Percentiles rank a stretch among this genome's conserved stretches.
These are phyloP conservation scores for Kodamaea alishanica DNA, from an alignment of 1,139 yeast species.

Conservation along the genomic window DNA sequence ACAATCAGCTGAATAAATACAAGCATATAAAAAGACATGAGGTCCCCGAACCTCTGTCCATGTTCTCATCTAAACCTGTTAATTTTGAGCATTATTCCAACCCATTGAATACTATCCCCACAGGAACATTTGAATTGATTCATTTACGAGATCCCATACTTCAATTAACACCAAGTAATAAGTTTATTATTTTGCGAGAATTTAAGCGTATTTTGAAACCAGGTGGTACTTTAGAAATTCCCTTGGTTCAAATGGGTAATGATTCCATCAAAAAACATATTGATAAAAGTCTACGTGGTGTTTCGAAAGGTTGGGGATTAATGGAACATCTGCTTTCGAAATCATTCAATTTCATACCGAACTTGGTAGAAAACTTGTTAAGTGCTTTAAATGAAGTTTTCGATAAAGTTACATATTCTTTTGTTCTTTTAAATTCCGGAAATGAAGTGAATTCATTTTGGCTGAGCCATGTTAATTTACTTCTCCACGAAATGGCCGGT, in stretches of 20 bases:
- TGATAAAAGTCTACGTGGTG: slow-evolving; percentile 5
- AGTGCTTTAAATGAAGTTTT: slow-evolving; percentile 22
- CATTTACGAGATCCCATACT: slow-evolving; percentile 36
- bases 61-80: slow-evolving; percentile 29
- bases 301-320: slow-evolving; percentile 5
- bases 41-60: slow-evolving; percentile 19
- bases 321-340: slow-evolving; percentile 6
- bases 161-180: slow-evolving; percentile 29
- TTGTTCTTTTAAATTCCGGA: slow-evolving; percentile 28
- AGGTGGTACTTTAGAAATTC: slow-evolving; percentile 37
- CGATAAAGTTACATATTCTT: slow-evolving; percentile 34
- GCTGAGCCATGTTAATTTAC: slow-evolving; percentile 29
- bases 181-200: slow-evolving; percentile 27
- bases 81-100: slow-evolving; percentile 36
- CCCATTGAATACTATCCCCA: slow-evolving; percentile 27
- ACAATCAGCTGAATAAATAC: slow-evolving; percentile 22
- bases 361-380: slow-evolving; percentile 4
- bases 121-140: slow-evolving; percentile 33
- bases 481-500: slow-evolving; percentile 35
- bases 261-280: slow-evolving; percentile 12
- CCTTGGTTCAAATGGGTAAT: slow-evolving; percentile 20
- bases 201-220: slow-evolving; percentile 35
- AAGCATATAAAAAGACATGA: slow-evolving; percentile 11
- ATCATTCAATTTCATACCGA: slow-evolving; percentile 5
- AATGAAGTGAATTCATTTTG: slow-evolving; percentile 34